Base-by-base conservation (phyloP, 768 basidiomycete species). In the Russula compacta region DNA sequence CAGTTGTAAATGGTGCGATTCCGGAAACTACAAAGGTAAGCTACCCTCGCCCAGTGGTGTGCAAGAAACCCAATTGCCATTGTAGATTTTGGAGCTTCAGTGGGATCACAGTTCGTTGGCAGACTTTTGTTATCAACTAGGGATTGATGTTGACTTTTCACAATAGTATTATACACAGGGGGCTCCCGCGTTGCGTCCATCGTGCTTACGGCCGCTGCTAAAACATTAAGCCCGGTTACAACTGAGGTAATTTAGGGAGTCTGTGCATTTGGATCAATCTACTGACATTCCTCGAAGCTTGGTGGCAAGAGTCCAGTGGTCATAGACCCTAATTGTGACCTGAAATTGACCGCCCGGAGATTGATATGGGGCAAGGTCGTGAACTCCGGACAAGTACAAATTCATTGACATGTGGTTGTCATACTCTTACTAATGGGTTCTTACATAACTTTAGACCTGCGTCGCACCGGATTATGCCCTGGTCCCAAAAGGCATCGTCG, bases 321-420 rank as follows among this genome's bases (percentile, higher is more conserved):
- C 63, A 74, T 94, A 47, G 87, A 92, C 70, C 78, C 87, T 0
- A 77, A 75, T 21, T 83, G 81, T 56, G 85, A 93, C 68, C 72
- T 92, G 53, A 77, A 83, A 59, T 73, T 78, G 5, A 78, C 85
- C 0, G 87, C 88, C 3, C 79, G 78, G 46, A 79, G 91, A n/a
- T 77, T 94, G 47, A 70, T 92, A 39, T 92, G 89, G 88, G 89
- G 89, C n/a, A 90, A 90, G 67, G 73, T 75, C 50, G 72, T 78
- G 40, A 94, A 94, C 66, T 83, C 81, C 0, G 92, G 92, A 2
- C 77, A 77, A 68, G 74, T 75, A 56, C 33, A 35, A 6, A 10
- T 24, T 33, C 29, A 29, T 29, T 29, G 3, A 29, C 1, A 29
- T 29, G 3, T 29, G 1, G 24, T 65, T 46, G 6, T 53, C 35